phyloP scores from a whole-genome alignment of 768 basidiomycete species.

The Pleurotus tuoliensis region DNA sequence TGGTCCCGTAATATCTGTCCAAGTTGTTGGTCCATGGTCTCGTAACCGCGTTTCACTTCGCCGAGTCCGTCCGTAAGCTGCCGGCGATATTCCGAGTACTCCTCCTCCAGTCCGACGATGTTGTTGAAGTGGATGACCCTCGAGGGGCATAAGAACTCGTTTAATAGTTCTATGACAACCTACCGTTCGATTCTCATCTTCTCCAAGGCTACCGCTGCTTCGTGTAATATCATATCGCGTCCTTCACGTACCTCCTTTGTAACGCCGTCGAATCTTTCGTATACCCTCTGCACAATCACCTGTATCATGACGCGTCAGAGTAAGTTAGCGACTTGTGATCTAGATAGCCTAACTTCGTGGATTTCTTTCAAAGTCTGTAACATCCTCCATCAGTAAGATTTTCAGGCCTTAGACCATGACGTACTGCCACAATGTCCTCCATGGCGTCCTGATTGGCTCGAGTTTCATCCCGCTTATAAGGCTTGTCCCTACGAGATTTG shows the following conservation, averaged over 20 bases:
- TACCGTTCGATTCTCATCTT: conserved; percentile 44
- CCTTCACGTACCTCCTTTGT: conserved; percentile 40
- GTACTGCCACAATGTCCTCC: conserved; percentile 41
- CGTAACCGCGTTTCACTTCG: conserved; percentile 36
- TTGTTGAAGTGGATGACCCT: conserved; percentile 51
- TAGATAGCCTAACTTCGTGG: conserved; percentile 30
- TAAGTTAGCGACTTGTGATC: too few relatives aligned
- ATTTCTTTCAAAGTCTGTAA: conserved; percentile 48
- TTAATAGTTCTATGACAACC: conserved; percentile 6
- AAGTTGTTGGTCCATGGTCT: conserved; percentile 30
- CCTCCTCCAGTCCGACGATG: conserved; percentile 51
- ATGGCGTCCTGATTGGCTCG: not conserved
- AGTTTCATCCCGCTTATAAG: not conserved
- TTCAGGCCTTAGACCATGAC: not conserved
- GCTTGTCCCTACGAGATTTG: not conserved
- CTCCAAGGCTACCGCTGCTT: conserved; percentile 39
- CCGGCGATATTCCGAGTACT: conserved; percentile 42
- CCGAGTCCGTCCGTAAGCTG: conserved; percentile 37
- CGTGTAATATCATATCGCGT: conserved; percentile 42
- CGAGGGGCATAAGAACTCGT: not conserved
- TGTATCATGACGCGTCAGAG: conserved; percentile 14
- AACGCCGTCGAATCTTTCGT: conserved; percentile 43
- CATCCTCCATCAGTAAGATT: not conserved
- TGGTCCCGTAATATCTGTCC: conserved; percentile 41
- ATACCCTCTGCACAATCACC: conserved; percentile 46